Percentiles rank a stretch among this genome's conserved stretches.
These are phyloP conservation scores for Austroboletus niveus DNA, from an alignment of 1,284 basidiomycete species.

Conservation along the genomic window DNA sequence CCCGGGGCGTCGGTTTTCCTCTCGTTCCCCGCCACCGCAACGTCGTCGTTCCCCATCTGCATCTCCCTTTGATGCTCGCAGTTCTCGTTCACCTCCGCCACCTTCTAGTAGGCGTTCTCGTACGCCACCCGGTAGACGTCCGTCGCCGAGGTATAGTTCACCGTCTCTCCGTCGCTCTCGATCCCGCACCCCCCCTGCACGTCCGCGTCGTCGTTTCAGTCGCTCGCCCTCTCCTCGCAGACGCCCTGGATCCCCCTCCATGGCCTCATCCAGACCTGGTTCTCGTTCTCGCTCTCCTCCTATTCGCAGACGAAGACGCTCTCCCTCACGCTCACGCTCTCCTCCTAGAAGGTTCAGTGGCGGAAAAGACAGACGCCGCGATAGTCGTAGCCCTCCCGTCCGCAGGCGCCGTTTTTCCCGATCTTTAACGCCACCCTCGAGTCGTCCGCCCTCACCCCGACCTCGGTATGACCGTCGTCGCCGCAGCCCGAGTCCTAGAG, in stretches of 20 bases:
- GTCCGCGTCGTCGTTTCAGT: constrained; percentile 24
- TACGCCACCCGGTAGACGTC: constrained; percentile 29
- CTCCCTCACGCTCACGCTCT: constrained; percentile 39
- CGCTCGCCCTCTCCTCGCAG: constrained; percentile 35
- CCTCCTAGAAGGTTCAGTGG: constrained; percentile 41
- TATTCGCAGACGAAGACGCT: constrained; percentile 42
- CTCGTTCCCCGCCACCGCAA: constrained; percentile 38
- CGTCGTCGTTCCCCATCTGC: constrained; percentile 33
- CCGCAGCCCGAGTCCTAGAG: constrained; percentile 37
- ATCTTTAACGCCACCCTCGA: constrained; percentile 36
- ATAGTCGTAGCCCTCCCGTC: constrained; percentile 58
- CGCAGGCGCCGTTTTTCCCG: constrained; percentile 51
- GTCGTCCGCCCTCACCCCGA: constrained; percentile 43
- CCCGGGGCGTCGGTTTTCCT: constrained; percentile 36
- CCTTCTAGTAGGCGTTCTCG: constrained; percentile 35
- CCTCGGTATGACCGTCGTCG: constrained; percentile 30
- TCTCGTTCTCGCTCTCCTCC: constrained; percentile 35
- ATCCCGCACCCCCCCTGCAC: constrained; percentile 30
- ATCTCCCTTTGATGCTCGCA: constrained; percentile 34
- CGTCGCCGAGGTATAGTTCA: constrained; percentile 34
- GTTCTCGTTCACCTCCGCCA: constrained; percentile 46
- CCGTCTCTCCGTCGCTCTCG: constrained; percentile 26
- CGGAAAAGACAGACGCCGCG: constrained; percentile 40
- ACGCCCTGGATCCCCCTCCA: constrained; percentile 36
- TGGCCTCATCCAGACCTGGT: constrained; percentile 26